Conservation (phyloP, 2,329 filamentous ascomycete genomes). For the Microdochium bolleyi region DNA sequence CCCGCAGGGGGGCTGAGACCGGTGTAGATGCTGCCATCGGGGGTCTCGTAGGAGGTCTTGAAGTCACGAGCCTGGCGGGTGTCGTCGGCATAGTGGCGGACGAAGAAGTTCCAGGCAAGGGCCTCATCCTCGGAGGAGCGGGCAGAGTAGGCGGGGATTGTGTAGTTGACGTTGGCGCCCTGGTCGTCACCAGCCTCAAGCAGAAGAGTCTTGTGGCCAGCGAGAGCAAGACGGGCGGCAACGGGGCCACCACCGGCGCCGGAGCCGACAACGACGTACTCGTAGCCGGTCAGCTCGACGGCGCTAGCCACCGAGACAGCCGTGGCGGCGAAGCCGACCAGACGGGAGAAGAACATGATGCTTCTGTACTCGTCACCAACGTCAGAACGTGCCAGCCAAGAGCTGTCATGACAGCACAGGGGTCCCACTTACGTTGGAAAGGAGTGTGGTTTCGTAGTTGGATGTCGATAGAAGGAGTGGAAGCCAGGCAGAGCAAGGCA, state of each 20-base stretch:
- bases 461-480: neutral
- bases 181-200: constrained; percentile 53
- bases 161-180: constrained; percentile 35
- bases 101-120: constrained; percentile 56
- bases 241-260: constrained; percentile 52
- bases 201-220: constrained; percentile 51
- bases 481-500: neutral
- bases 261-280: constrained; percentile 55
- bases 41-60: constrained; percentile 48
- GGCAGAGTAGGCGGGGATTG: constrained; percentile 43
- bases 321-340: neutral
- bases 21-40: constrained; percentile 40
- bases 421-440: neutral
- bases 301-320: constrained; percentile 9
- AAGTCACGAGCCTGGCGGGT: constrained; percentile 43
- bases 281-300: constrained; percentile 32
- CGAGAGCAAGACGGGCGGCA: constrained; percentile 49
- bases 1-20: constrained; percentile 43
- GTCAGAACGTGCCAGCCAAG: neutral
- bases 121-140: constrained; percentile 41
- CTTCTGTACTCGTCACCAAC: neutral
- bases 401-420: neutral
- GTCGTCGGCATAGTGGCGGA: constrained; percentile 49
- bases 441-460: neutral
- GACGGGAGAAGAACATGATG: neutral